A percentile compares a stretch with the other conserved stretches of the same genome.
Evolutionary conservation across 257 asterid species (phyloP).

Genomic region (Solanum neorickii): DNA sequence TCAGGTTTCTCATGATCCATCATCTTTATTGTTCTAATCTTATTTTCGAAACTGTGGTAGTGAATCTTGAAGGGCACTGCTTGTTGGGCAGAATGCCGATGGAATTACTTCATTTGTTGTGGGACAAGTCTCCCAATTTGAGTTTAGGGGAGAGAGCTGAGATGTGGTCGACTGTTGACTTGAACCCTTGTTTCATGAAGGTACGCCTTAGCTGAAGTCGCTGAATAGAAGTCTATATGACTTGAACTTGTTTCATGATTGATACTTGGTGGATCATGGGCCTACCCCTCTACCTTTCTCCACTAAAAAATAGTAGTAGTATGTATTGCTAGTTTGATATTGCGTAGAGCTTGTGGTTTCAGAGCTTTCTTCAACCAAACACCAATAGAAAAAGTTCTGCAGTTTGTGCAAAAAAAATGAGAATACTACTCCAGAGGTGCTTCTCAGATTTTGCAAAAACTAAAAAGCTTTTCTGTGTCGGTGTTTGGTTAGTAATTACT

Average conservation of each 20-base stretch:
- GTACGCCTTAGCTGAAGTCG: constrained; percentile 18
- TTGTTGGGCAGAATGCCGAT: constrained; percentile 77
- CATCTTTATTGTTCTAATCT: constrained; percentile 5
- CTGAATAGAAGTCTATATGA: not conserved
- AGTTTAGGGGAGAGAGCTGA: constrained; percentile 79
- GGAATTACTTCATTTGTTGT: constrained; percentile 67
- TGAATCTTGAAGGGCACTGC: constrained; percentile 63
- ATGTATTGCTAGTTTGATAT: not conserved
- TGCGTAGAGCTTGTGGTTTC: not conserved
- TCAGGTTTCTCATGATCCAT: not conserved
- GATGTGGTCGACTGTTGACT: constrained; percentile 73
- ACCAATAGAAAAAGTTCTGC: not conserved
- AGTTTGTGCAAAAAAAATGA: not conserved
- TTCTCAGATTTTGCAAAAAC: not conserved
- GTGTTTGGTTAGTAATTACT: not conserved
- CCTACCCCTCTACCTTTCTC: not conserved
- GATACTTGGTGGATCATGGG: not conserved
- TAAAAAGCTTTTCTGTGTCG: not conserved
- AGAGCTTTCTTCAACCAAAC: not conserved
- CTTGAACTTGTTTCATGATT: too few relatives aligned
- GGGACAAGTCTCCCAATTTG: constrained; percentile 77
- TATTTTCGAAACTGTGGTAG: constrained; percentile 28
- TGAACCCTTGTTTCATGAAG: constrained; percentile 74
- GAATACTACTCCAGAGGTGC: not conserved
- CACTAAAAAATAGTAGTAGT: not conserved